Evolutionary conservation across 2,329 filamentous ascomycete species (phyloP).

Genomic region (Helotiales sp.): DNA sequence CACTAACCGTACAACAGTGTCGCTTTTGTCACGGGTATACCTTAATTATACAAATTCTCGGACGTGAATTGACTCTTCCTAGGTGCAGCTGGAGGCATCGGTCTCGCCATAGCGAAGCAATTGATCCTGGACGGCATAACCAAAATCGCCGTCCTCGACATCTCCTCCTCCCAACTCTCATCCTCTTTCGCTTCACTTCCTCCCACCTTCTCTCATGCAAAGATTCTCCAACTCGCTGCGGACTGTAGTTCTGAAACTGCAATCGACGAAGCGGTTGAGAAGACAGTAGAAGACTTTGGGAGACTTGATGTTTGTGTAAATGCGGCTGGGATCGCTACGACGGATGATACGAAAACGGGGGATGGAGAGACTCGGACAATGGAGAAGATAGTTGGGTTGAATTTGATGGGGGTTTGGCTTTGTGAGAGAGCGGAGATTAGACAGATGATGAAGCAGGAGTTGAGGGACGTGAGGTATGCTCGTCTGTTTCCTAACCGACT

Average conservation of each 20-base stretch:
- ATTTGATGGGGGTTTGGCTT: conserved; percentile 38
- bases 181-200: not conserved
- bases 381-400: conserved; percentile 37
- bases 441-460: conserved; percentile 28
- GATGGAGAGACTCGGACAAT: conserved; percentile 22
- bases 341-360: conserved; percentile 13
- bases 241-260: conserved; percentile 22
- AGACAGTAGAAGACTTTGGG: conserved; percentile 49
- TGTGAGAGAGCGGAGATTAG: conserved; percentile 39
- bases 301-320: conserved; percentile 56
- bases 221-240: conserved; percentile 9
- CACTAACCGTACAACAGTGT: conserved; percentile 14
- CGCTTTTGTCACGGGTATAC: conserved; percentile 25
- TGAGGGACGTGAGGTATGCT: conserved; percentile 21
- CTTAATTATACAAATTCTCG: not conserved
- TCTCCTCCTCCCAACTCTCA: conserved; percentile 6
- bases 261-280: conserved; percentile 19
- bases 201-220: not conserved
- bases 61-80: not conserved
- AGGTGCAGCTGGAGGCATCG: conserved; percentile 29
- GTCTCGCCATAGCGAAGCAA: conserved; percentile 21
- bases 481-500: not conserved
- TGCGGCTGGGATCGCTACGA: conserved; percentile 40
- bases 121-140: conserved; percentile 22
- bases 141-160: conserved; percentile 23